Evolutionary conservation across 2,329 filamentous ascomycete genomes (phyloP).

Genomic region (Apiospora malaysiana): DNA sequence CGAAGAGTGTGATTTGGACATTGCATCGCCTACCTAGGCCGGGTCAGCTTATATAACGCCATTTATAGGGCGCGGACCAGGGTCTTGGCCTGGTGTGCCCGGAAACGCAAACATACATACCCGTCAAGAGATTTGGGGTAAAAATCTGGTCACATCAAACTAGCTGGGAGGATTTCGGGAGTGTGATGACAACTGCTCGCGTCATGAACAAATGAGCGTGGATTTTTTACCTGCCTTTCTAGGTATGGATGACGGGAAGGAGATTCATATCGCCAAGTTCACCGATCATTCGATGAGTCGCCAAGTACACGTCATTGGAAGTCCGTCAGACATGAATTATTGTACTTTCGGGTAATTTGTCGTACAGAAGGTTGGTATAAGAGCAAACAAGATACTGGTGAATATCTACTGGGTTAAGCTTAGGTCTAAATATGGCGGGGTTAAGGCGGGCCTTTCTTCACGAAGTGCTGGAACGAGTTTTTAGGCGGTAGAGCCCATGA

Average conservation of each 20-base stretch:
- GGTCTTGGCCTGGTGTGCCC: not conserved
- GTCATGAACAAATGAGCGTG: constrained; percentile 21
- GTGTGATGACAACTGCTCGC: constrained; percentile 13
- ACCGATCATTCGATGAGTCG: not conserved
- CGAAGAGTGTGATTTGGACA: not conserved
- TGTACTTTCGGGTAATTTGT: not conserved
- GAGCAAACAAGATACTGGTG: no score
- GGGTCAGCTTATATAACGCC: not conserved
- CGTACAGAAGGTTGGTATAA: not conserved
- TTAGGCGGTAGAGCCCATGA: no score
- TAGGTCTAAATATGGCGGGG: not conserved
- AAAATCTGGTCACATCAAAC: not conserved
- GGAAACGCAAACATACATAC: not conserved
- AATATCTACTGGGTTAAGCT: not conserved
- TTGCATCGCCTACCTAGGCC: not conserved
- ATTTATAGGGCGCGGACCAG: not conserved
- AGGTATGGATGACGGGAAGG: constrained; percentile 13
- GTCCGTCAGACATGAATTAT: not conserved
- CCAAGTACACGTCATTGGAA: not conserved
- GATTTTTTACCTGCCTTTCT: constrained; percentile 22
- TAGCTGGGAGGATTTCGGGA: not conserved
- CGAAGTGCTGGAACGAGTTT: no score
- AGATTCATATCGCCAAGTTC: not conserved
- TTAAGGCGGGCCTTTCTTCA: not conserved
- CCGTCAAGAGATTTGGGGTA: not conserved